Base-by-base conservation (phyloP, 306 rosid species). In the Prinsepia uniflora region DNA sequence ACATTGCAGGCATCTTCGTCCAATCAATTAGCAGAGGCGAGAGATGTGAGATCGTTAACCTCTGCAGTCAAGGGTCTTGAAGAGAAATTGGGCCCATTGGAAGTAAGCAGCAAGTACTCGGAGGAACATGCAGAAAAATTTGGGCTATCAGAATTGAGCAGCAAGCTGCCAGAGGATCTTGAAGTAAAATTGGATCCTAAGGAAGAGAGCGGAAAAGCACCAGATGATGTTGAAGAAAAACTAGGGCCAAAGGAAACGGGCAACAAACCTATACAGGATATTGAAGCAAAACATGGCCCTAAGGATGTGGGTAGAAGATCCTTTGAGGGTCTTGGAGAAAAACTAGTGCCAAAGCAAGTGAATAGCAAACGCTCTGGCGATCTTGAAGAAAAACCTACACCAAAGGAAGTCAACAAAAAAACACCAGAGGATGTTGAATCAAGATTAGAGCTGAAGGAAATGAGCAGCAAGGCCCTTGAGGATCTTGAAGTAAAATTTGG, bases 41-140 rank as follows among this genome's bases (percentile, higher is more conserved):
- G 81, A 67, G 84, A 90, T 71, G 77, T 84, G 59, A 88, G 98
- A 81, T 79, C 89, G 5, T 79, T 93, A 62, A 86, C 77, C 74
- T 71, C 46, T 8, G 34, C 75, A 42, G 85, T 90, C 60, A 90
- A 86, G 79, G 83, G 84, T 69, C 68, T 86, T 71, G 93, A 90
- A 58, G 67, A 81, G 20, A 80, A 82, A 79, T 60, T 88, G 57
- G 91, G 87, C 70, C 86, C 96, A 59, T 19, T 87, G 2, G 77
- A 75, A 62, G 19, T 74, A 70, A 76, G 10, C 42, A 6, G 36
- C 30, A 8, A 72, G 19, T 11, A n/a, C n/a, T 5, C n/a, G 7
- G 15, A 68, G 10, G 41, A 0, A 10, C 5, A 40, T 39, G 20
- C 40, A 18, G 19, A 39, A 53, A 53, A 52, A 7, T 15, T 41